These are phyloP conservation scores for Aurantiochytrium sp. DNA, from an alignment of 108 stramenopile genomes.

Conservation along the genomic window DNA sequence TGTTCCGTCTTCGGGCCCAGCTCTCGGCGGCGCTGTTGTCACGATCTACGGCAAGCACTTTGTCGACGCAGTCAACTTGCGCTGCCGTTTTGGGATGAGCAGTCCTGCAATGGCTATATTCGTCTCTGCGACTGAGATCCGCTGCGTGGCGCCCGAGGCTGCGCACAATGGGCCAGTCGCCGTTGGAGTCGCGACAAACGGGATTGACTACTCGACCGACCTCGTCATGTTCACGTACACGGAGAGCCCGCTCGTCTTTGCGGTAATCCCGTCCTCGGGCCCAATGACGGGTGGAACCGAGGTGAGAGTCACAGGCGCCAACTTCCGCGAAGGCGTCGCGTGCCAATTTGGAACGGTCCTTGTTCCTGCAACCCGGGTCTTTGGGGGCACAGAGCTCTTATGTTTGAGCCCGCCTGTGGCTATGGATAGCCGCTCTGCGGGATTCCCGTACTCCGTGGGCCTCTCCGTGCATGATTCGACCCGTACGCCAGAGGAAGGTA, in stretches of 20 bases:
- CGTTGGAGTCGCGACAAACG: slow-evolving; percentile 62
- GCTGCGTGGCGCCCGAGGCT: not conserved
- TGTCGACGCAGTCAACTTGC: not conserved
- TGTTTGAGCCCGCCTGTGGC: not conserved
- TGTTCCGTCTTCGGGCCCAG: not conserved
- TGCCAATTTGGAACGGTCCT: not conserved
- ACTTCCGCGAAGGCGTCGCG: not conserved
- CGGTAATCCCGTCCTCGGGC: not conserved
- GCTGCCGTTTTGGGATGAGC: not conserved
- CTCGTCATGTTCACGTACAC: not conserved
- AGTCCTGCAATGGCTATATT: not conserved
- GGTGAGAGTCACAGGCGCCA: not conserved
- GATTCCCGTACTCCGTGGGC: not conserved
- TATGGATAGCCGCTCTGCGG: not conserved
- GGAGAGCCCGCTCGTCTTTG: not conserved
- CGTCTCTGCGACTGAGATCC: not conserved
- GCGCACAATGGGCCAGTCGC: slow-evolving; percentile 47
- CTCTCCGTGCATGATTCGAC: not conserved
- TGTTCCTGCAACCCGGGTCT: not conserved
- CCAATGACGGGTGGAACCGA: not conserved
- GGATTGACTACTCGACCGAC: slow-evolving; percentile 54
- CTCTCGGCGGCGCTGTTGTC: not conserved
- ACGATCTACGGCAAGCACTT: not conserved
- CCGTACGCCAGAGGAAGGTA: not conserved
- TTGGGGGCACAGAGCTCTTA: not conserved